Evolutionary conservation across 2,329 filamentous ascomycete species (phyloP).

Genomic region (Neocatenulostroma microsporum): DNA sequence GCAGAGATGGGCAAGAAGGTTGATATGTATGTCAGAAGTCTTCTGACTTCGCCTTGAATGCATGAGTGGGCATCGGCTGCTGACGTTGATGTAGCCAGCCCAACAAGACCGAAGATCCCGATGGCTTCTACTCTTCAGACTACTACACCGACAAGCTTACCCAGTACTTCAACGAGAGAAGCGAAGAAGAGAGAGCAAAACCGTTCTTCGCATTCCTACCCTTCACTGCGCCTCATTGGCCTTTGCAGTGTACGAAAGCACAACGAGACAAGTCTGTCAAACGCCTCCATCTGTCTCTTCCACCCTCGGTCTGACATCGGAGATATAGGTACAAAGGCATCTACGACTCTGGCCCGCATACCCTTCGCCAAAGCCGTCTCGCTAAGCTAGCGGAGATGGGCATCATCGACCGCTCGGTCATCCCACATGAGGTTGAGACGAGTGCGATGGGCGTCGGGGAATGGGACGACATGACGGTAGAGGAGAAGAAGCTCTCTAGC

Average conservation of each 20-base stretch:
- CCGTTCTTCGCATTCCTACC: constrained; percentile 55
- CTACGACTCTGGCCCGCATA: constrained; percentile 55
- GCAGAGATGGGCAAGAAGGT: too few relatives aligned
- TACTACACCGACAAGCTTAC: constrained; percentile 36
- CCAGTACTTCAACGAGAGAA: constrained; percentile 30
- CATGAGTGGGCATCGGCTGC: too few relatives aligned
- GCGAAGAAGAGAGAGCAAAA: constrained; percentile 30
- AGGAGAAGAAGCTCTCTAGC: constrained; percentile 42
- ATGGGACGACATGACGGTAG: constrained; percentile 42
- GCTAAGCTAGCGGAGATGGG: constrained; percentile 51
- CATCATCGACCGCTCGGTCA: constrained; percentile 45
- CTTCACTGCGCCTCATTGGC: constrained; percentile 58
- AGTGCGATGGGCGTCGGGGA: constrained; percentile 43
- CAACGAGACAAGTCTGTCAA: too few relatives aligned
- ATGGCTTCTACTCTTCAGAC: constrained; percentile 34
- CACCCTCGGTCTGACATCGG: too few relatives aligned
- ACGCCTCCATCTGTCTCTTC: too few relatives aligned
- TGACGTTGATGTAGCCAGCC: too few relatives aligned
- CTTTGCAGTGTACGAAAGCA: too few relatives aligned
- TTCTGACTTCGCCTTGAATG: too few relatives aligned
- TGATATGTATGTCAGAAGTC: constrained; percentile 33
- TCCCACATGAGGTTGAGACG: constrained; percentile 45
- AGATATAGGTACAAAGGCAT: constrained; percentile 54
- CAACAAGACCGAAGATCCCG: too few relatives aligned
- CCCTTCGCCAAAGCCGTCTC: constrained; percentile 46